Conservation (phyloP, 139 green algal species). For the Desmodesmus armatus region DNA sequence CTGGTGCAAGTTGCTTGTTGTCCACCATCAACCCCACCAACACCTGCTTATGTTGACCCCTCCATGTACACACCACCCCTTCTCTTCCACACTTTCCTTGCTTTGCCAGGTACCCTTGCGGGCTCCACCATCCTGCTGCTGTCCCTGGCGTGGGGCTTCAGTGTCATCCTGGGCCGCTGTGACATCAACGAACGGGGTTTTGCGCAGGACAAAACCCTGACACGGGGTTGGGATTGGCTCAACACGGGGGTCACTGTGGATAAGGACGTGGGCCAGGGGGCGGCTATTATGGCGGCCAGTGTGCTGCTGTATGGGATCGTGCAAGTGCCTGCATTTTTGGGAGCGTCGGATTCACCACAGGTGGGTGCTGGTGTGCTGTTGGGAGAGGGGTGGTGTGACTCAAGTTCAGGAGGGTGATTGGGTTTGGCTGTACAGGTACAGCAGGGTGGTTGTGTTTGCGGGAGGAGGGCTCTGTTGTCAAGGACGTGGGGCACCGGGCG, state of each 20-base stretch:
- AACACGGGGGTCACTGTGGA: constrained; percentile 32
- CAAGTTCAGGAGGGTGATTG: no score
- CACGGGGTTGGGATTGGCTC: constrained; percentile 8
- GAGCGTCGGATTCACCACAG: constrained; percentile 6
- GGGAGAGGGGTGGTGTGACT: neutral
- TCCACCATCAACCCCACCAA: no score
- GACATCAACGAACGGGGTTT: constrained; percentile 58
- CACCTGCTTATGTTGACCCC: no score
- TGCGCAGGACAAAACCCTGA: constrained; percentile 56
- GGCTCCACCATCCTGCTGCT: constrained; percentile 74
- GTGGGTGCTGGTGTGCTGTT: constrained; percentile 1
- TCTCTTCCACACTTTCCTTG: no score
- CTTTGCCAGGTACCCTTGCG: constrained; percentile 66
- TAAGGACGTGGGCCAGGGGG: constrained; percentile 48
- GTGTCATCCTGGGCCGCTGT: constrained; percentile 58
- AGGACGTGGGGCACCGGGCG: no score
- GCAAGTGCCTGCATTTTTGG: constrained; percentile 56
- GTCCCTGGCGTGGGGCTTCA: constrained; percentile 69
- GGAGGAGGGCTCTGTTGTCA: no score
- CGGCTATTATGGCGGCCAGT: constrained; percentile 60
- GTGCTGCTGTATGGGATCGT: constrained; percentile 57
- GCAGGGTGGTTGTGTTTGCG: no score
- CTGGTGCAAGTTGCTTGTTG: no score
- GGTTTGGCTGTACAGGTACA: no score
- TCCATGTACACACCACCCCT: no score